Evolutionary conservation across 768 basidiomycete genomes (phyloP), one percentile per base, ranked within the genome.

Genomic region (Mycena pura): DNA sequence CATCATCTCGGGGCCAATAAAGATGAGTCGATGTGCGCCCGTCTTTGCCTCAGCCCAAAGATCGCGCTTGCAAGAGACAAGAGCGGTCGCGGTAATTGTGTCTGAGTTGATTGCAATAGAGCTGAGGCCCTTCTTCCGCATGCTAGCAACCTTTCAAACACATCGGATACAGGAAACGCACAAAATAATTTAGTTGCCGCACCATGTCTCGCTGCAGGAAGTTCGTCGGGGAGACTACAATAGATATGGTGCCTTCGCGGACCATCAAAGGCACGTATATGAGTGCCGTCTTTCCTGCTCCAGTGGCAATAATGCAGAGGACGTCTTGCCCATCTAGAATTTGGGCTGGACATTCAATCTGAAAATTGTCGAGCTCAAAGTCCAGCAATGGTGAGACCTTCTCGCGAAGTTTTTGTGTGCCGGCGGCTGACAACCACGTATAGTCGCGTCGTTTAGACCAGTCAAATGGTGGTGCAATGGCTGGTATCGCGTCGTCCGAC

Each of bases 21-120:
- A 19, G 24, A 56, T 46, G 5, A 39, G 44, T 5, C 40, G 52
- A 21, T 21, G 19, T 7, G n/a, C 44, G 13, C 54, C 54, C 14
- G 54, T 46, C 25, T 46, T 56, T n/a, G 54, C 54, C n/a, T 56
- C 54, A 3, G 54, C 54, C 54, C 54, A 56, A 36, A 56, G 54
- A 46, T 56, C 19, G 34, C 44, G 54, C 17, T 15, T 2, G 17
- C 44, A 34, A 39, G 34, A 38, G 1, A 44, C 44, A 14, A 56
- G 43, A 5, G 43, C 32, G 7, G 44, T 44, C 2, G 22, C 54
- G 9, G 43, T 56, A 44, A 56, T 43, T 7, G 54, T 56, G 17
- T 56, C 54, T 3, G 54, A 46, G 36, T 56, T 56, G 22, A 56
- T 38, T 36, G 54, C 54, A 7, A 56, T 41, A 7, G 40, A 36